Conservation (phyloP, 164 flowering plant genomes). For the Sedum album region DNA sequence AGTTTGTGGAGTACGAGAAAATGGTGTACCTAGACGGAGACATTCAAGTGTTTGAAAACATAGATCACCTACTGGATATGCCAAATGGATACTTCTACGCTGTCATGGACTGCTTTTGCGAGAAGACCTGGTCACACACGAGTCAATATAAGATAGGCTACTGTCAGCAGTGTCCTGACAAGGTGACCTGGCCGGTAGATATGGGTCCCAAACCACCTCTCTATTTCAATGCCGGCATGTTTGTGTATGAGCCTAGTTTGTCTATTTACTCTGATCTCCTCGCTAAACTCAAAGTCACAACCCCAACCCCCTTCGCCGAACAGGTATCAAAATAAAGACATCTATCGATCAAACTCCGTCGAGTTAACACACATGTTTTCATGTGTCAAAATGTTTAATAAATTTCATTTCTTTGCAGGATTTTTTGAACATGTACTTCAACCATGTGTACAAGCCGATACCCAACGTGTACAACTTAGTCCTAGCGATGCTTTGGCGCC, state of each 20-base stretch:
- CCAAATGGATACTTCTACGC: constrained; percentile 29
- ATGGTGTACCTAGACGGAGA: constrained; percentile 39
- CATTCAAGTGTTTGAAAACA: constrained; percentile 25
- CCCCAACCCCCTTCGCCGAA: constrained; percentile 15
- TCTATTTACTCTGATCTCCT: constrained; percentile 34
- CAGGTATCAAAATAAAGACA: background rate
- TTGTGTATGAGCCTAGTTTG: constrained; percentile 36
- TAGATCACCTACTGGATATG: constrained; percentile 43
- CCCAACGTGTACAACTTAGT: constrained; percentile 43
- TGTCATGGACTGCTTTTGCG: constrained; percentile 22
- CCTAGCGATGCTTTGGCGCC: constrained; percentile 24
- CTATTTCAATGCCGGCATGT: constrained; percentile 42
- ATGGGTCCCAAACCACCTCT: constrained; percentile 21
- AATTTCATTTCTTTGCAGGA: constrained; percentile 22
- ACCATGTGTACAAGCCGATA: constrained; percentile 41
- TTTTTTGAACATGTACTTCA: constrained; percentile 46
- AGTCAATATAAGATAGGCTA: constrained; percentile 13
- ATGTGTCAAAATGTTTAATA: no score
- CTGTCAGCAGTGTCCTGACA: constrained; percentile 8
- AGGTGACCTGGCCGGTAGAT: constrained; percentile 36
- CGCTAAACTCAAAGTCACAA: constrained; percentile 25
- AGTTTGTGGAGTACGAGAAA: constrained; percentile 57
- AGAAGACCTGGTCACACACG: constrained; percentile 38
- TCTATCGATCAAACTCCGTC: no score
- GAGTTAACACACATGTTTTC: no score